Conservation (phyloP, 2,329 filamentous ascomycete genomes). For the Pseudocercospora crystallina region DNA sequence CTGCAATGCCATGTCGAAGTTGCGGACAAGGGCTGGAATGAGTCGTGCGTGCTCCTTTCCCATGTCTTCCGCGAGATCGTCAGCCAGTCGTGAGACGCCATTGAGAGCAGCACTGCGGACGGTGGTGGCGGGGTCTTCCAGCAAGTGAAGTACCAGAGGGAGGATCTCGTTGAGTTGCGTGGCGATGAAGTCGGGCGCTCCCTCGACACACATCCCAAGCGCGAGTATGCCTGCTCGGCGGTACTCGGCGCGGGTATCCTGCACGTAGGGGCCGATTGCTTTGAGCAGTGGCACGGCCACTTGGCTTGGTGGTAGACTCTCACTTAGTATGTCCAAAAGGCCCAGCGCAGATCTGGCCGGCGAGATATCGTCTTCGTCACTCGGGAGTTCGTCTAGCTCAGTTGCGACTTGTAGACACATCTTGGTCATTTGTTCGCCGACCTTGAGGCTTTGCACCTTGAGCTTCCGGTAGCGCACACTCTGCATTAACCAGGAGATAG, state of each 20-base stretch:
- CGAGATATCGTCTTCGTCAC: constrained; percentile 79
- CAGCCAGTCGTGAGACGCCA: constrained; percentile 83
- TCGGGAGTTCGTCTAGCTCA: constrained; percentile 73
- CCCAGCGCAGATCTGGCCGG: constrained; percentile 82
- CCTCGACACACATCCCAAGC: constrained; percentile 91
- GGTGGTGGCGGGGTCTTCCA: constrained; percentile 78
- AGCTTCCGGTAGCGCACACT: constrained; percentile 88
- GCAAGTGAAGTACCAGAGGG: constrained; percentile 77
- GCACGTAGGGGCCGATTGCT: constrained; percentile 78
- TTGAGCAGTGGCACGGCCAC: constrained; percentile 91
- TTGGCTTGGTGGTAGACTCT: constrained; percentile 85
- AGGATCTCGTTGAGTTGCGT: constrained; percentile 86
- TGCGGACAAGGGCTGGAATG: constrained; percentile 81
- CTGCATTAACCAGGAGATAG: constrained; percentile 91
- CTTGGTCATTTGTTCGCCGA: constrained; percentile 82
- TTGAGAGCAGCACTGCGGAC: constrained; percentile 87
- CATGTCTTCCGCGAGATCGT: constrained; percentile 90
- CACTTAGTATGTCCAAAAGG: constrained; percentile 84
- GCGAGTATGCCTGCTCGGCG: constrained; percentile 89
- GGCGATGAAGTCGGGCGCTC: constrained; percentile 93
- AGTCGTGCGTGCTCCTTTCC: constrained; percentile 80
- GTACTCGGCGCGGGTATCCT: constrained; percentile 70
- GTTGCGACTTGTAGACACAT: constrained; percentile 87
- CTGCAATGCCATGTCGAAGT: constrained; percentile 76
- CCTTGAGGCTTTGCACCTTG: constrained; percentile 87